Evolutionary conservation across 2,329 filamentous ascomycete genomes (phyloP), one percentile per base, ranked within the genome.

Genomic region (Neocatenulostroma microsporum): DNA sequence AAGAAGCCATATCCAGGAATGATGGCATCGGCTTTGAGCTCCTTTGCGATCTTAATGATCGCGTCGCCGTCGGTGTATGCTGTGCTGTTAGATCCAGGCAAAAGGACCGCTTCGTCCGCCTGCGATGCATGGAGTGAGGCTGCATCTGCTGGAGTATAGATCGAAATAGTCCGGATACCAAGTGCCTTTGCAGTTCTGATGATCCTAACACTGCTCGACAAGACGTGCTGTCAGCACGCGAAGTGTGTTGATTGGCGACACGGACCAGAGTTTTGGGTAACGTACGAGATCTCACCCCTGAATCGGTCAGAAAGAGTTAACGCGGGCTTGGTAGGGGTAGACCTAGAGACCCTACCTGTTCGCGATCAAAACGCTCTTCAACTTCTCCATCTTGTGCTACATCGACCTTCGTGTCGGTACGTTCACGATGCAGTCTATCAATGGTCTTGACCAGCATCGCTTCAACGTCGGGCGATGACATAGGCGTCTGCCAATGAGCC

Each of bases 1-100:
- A 83, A 57, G 41, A 81, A 82, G 0, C 79, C 79, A 58, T 83
- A 82, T 2, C 79, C 78, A 0, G 78, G 78, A 33, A 79, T 76
- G 12, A 82, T 67, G 3, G 75, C 76, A 42, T 81, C 68, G 2
- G 59, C 72, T 2, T 60, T 50, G 11, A 66, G 59, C 3, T 62
- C 53, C 27, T 64, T 66, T 8, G 75, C 74, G n/a, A 78, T 64
- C 3, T 62, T 51, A 13, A 80, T 57, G 24, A 75, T 70, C 15
- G 52, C 47, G 7, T 62, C 56, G 53, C 61, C 63, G 42, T 73
- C 62, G 10, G 67, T 67, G 45, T 75, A 75, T 3, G 67, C 69
- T 18, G 62, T 67, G 26, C 64, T 59, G 48, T 69, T 66, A 12
- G 62, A 55, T 0, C 70, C 70, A 1, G 62, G 56, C 10, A 78